These are phyloP conservation scores for Camellia lanceoleosa DNA, from an alignment of 148 eudicot genomes.

Conservation along the genomic window DNA sequence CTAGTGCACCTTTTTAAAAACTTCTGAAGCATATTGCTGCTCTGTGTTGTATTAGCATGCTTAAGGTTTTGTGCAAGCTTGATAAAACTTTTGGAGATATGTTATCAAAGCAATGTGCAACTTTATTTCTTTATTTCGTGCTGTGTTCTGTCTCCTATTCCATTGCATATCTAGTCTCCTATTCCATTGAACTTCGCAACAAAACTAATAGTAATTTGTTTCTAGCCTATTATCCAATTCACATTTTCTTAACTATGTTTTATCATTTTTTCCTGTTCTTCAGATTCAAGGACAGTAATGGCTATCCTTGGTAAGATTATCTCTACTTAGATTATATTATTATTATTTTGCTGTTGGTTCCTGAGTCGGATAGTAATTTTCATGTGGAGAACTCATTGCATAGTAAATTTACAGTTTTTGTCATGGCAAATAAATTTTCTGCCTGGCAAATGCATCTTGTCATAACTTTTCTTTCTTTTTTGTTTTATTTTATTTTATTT, in stretches of 20 bases:
- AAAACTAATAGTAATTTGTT: too few species aligned
- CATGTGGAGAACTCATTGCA: background rate
- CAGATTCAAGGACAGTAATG: constrained; percentile 99
- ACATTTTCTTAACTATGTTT: background rate
- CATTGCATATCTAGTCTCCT: background rate
- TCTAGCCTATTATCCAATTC: background rate
- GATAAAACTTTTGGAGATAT: background rate
- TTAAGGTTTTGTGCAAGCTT: background rate
- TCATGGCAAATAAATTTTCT: background rate
- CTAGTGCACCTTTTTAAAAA: background rate
- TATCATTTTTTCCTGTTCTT: background rate
- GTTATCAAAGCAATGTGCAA: background rate
- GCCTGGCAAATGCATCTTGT: too few species aligned
- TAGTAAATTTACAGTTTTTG: background rate
- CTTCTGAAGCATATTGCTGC: background rate
- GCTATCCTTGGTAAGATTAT: constrained; percentile 74
- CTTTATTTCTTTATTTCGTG: background rate
- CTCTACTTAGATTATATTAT: background rate
- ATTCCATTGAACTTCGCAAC: background rate
- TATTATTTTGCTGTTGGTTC: background rate
- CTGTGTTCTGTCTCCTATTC: background rate
- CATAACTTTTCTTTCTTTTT: too few species aligned
- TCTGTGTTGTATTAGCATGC: background rate
- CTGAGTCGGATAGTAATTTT: background rate
- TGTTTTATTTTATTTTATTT: background rate